Evolutionary conservation across 2,329 filamentous ascomycete species (phyloP), one percentile per base, ranked within the genome.

Genomic region (Colletotrichum spinosum): DNA sequence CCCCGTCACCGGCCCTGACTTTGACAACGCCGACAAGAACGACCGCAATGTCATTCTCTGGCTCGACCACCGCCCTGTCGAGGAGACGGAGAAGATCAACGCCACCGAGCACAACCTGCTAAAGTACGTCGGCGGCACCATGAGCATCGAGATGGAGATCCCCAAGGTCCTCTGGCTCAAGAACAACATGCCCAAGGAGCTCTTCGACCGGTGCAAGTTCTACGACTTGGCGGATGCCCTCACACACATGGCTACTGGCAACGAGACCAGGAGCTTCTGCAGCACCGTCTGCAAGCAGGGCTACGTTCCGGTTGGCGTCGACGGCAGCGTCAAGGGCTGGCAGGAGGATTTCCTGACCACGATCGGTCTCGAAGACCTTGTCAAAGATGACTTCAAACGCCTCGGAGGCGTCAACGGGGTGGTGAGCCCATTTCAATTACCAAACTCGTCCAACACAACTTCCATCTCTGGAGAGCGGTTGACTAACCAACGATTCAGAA

Each of bases 141-240:
- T 99, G 96, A 97, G 93, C 76, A 95, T 97, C 70, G 96, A 99
- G 83, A 99, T 99, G 96, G 96, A 99, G 78, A 97, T 99, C 60
- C 96, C 96, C 69, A 99, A 99, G 81, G 93, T 97, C 1, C 85
- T 98, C 63, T 99, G 96, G 96, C 86, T 99, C 75, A 98, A 98
- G 86, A 97, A 97, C 79, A 88, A 98, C 80, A 98, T 99, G 96
- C 92, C 96, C 2, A 86, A 91, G 60, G 92, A 97, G 72, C 84
- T 96, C 13, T 99, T 98, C 73, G 90, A 90, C 60, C 89, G 91
- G 68, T 97, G 94, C 88, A 97, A 97, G 79, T 99, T 99, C 76
- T 99, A 97, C 78, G 96, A 99, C 75, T 80, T 99, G 73, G 90
- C 90, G 1, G 96, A 99, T 79, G 96, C 94, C 11, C 85, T 99